phyloP scores from a whole-genome alignment of 495 filamentous ascomycete species.

The Corynascus novoguineensis region DNA sequence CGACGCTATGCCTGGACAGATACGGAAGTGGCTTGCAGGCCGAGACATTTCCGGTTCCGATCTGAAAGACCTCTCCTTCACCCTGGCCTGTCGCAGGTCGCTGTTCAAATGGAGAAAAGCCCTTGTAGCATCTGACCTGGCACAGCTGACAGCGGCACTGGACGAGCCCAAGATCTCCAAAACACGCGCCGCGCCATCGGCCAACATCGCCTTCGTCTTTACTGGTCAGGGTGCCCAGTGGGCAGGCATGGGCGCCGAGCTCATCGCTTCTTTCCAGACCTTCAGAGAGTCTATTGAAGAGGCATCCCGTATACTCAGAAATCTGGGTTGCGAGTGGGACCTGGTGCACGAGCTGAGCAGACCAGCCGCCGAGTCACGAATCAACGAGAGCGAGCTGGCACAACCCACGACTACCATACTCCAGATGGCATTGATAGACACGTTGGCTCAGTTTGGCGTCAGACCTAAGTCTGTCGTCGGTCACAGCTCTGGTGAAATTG shows the following conservation, averaged over 20 bases:
- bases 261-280: slow-evolving; percentile 12
- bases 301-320: background rate
- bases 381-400: no score
- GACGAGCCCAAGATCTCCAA: slow-evolving; percentile 4
- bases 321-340: background rate
- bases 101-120: background rate
- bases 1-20: background rate
- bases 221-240: slow-evolving; percentile 44
- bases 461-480: background rate
- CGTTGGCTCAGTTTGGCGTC: background rate
- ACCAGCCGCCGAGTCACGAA: background rate
- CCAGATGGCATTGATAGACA: background rate
- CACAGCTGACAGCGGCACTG: slow-evolving; percentile 25
- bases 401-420: no score
- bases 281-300: background rate
- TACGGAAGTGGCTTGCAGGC: background rate
- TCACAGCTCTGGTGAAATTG: background rate
- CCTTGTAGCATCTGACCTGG: background rate
- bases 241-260: slow-evolving; percentile 48
- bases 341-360: background rate
- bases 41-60: background rate
- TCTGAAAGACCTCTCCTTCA: background rate
- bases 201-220: slow-evolving; percentile 32
- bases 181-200: slow-evolving; percentile 16
- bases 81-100: background rate